These are phyloP conservation scores for Colletotrichum lentis DNA, from an alignment of 2,329 filamentous ascomycete genomes.

Conservation along the genomic window DNA sequence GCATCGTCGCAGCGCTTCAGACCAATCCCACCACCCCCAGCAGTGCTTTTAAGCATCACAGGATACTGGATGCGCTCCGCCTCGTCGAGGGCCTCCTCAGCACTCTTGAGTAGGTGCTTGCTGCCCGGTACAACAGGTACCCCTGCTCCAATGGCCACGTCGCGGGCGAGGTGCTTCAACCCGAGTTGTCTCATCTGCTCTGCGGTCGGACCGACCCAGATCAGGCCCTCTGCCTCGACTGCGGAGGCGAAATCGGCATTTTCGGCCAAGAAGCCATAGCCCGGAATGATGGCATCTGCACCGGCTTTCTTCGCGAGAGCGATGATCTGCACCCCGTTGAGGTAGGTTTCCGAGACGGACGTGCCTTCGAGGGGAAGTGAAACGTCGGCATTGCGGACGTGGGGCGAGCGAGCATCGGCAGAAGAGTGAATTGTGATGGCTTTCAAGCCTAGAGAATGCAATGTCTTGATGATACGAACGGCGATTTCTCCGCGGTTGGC, in stretches of 20 bases:
- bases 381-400: conserved; percentile 73
- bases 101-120: conserved; percentile 41
- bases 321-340: conserved; percentile 70
- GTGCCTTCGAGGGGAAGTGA: conserved; percentile 68
- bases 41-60: conserved; percentile 58
- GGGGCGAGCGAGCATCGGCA: conserved; percentile 68
- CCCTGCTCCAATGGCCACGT: conserved; percentile 44
- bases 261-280: conserved; percentile 73
- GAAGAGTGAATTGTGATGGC: conserved; percentile 76
- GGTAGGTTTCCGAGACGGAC: conserved; percentile 60
- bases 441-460: conserved; percentile 70
- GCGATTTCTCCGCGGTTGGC: conserved; percentile 81
- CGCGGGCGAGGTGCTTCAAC: conserved; percentile 50
- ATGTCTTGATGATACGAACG: conserved; percentile 73
- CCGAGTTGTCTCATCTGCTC: conserved; percentile 52
- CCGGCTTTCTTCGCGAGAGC: conserved; percentile 58
- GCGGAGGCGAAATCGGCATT: conserved; percentile 67
- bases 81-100: conserved; percentile 44
- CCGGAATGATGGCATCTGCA: conserved; percentile 69
- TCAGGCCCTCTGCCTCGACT: conserved; percentile 62
- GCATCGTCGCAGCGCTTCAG: conserved; percentile 49
- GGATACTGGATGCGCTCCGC: conserved; percentile 48
- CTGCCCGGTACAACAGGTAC: conserved; percentile 50
- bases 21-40: conserved; percentile 57
- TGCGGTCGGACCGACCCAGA: conserved; percentile 67